phyloP scores from a whole-genome alignment of 139 green algal species.

The Picochlorum sp. region DNA sequence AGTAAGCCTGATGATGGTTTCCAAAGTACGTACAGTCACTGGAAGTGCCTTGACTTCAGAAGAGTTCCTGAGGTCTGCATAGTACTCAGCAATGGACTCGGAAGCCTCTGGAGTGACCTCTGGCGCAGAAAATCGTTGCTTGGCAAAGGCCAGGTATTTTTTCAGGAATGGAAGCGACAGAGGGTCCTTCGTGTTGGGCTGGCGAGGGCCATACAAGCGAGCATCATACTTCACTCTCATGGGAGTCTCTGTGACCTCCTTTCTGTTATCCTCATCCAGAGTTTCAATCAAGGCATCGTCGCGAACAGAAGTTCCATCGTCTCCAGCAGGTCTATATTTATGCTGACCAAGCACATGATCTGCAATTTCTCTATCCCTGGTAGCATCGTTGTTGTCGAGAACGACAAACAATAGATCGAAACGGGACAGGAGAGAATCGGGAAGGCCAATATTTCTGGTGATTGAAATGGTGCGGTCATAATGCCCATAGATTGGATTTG shows the following conservation, averaged over 20 bases:
- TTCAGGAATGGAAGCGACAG: conserved; percentile 40
- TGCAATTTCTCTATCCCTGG: conserved; percentile 62
- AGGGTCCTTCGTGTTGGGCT: conserved; percentile 21
- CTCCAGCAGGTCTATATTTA: conserved; percentile 63
- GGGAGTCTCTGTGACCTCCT: conserved; percentile 14
- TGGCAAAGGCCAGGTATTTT: conserved; percentile 45
- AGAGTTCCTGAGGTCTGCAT: conserved; percentile 59
- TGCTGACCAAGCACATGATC: conserved; percentile 85
- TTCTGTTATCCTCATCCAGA: conserved; percentile 30
- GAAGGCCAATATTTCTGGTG: conserved; percentile 89
- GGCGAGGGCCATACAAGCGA: conserved; percentile 51
- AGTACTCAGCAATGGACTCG: conserved; percentile 74
- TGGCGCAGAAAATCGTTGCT: conserved; percentile 31
- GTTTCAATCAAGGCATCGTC: conserved; percentile 12
- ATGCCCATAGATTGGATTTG: conserved; percentile 48
- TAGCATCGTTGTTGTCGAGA: conserved; percentile 74
- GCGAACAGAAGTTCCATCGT: conserved; percentile 40
- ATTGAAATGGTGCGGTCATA: conserved; percentile 68
- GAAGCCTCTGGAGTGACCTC: conserved; percentile 43
- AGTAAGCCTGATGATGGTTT: conserved; percentile 92
- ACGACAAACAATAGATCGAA: conserved; percentile 98
- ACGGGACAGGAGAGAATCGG: conserved; percentile 92
- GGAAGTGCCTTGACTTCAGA: conserved; percentile 31
- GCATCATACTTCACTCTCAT: conserved; percentile 68
- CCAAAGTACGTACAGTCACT: conserved; percentile 68